Evolutionary conservation across 345 rosid species (phyloP).

Genomic region (Schrenkiella parvula): DNA sequence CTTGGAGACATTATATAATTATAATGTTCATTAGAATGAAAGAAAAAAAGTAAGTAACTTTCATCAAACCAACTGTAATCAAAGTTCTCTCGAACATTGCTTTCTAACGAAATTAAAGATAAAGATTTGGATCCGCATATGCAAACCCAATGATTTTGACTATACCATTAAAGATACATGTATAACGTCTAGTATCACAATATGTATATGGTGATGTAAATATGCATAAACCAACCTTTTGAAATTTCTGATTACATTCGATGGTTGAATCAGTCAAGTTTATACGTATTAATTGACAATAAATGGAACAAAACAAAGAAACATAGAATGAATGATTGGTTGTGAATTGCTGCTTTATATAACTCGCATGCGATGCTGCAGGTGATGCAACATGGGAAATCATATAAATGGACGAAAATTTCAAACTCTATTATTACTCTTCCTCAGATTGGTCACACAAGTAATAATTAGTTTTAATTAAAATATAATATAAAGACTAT

Average conservation of each 20-base stretch:
- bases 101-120: background rate
- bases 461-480: constrained; percentile 7
- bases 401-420: constrained; percentile 25
- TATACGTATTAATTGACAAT: constrained; percentile 18
- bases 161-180: background rate
- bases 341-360: constrained; percentile 13
- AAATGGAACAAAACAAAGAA: constrained; percentile 28
- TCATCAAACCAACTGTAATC: constrained; percentile 1
- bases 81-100: background rate
- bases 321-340: constrained; percentile 11
- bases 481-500: constrained; percentile 11
- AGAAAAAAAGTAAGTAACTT: background rate
- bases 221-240: background rate
- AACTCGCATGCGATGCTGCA: constrained; percentile 32
- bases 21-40: background rate
- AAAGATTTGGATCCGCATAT: background rate
- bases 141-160: background rate
- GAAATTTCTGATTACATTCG: background rate
- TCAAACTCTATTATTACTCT: constrained; percentile 21
- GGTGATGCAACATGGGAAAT: constrained; percentile 32
- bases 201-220: background rate
- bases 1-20: background rate
- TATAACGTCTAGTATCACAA: background rate
- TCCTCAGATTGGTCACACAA: constrained; percentile 28
- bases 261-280: background rate